Conservation (phyloP, 2,329 filamentous ascomycete species). For the Fusarium mexicanum region DNA sequence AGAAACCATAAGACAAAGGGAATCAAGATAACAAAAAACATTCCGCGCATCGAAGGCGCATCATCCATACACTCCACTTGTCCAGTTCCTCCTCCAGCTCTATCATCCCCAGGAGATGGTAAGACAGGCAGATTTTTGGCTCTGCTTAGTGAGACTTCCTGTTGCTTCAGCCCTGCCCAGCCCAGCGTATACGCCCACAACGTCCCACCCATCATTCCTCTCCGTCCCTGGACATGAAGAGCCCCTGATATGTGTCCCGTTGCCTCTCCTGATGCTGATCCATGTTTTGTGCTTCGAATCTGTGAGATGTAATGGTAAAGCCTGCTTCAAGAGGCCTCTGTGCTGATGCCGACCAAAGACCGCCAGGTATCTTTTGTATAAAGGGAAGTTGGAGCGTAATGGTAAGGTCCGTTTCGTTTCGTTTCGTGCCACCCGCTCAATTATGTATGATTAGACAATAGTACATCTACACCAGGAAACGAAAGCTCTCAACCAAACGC, state of each 20-base stretch:
- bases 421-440: slow-evolving; percentile 41
- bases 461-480: slow-evolving; percentile 62
- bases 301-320: slow-evolving; percentile 46
- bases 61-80: slow-evolving; percentile 33
- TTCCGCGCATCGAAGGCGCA: slow-evolving; percentile 27
- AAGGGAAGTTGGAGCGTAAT: slow-evolving; percentile 36
- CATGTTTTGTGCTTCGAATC: slow-evolving; percentile 47
- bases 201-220: slow-evolving; percentile 24
- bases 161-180: slow-evolving; percentile 22
- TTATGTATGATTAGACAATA: slow-evolving; percentile 63
- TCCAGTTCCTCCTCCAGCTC: slow-evolving; percentile 17
- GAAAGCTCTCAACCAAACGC: slow-evolving; percentile 62
- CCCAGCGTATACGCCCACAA: slow-evolving; percentile 23
- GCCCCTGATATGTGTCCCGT: slow-evolving; percentile 31
- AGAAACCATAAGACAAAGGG: slow-evolving; percentile 45
- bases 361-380: slow-evolving; percentile 36
- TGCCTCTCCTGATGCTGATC: slow-evolving; percentile 41
- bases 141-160: slow-evolving; percentile 1
- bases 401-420: slow-evolving; percentile 36
- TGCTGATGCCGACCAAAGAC: slow-evolving; percentile 26
- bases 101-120: slow-evolving; percentile 4
- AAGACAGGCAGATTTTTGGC: slow-evolving; percentile 11
- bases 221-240: slow-evolving; percentile 34
- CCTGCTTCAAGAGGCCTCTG: slow-evolving; percentile 40
- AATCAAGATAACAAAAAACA: slow-evolving; percentile 39